Evolutionary conservation across 2,329 filamentous ascomycete genomes (phyloP).

Genomic region (Didymella pomorum): DNA sequence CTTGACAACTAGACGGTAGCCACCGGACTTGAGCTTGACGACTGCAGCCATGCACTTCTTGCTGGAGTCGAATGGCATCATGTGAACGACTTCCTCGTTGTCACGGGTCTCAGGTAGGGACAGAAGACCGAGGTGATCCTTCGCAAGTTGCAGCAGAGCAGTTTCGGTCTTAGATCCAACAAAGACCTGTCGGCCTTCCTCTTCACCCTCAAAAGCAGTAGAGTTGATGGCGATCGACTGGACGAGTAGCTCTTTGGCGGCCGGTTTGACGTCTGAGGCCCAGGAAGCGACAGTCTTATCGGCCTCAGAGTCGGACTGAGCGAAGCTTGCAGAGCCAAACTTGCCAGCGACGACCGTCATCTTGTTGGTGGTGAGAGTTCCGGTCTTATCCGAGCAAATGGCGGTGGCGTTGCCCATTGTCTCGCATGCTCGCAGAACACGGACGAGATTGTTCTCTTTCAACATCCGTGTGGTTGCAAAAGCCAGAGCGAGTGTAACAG

Average conservation of each 20-base stretch:
- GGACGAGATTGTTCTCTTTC: conserved; percentile 49
- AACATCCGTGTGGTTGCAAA: conserved; percentile 49
- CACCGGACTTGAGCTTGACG: conserved; percentile 57
- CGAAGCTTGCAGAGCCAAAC: conserved; percentile 53
- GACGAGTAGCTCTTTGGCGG: conserved; percentile 38
- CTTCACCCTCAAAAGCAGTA: conserved; percentile 60
- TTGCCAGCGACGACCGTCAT: conserved; percentile 54
- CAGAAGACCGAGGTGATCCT: conserved; percentile 60
- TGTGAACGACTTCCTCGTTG: conserved; percentile 59
- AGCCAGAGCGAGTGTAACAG: conserved; percentile 47
- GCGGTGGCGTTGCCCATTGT: conserved; percentile 50
- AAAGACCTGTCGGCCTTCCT: conserved; percentile 58
- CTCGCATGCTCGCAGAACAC: conserved; percentile 45
- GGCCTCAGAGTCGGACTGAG: conserved; percentile 58
- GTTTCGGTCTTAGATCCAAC: conserved; percentile 67
- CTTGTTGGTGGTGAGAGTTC: conserved; percentile 50
- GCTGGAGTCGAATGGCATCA: conserved; percentile 63
- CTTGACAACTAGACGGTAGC: conserved; percentile 62
- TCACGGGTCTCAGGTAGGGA: conserved; percentile 58
- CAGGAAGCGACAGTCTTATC: conserved; percentile 52
- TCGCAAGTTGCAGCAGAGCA: conserved; percentile 61
- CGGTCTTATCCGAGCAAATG: conserved; percentile 50
- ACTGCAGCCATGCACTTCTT: conserved; percentile 67
- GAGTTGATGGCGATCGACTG: conserved; percentile 55
- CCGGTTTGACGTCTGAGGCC: conserved; percentile 55